Conservation (phyloP, 805 yeast species). For the Barnettozyma sp. region DNA sequence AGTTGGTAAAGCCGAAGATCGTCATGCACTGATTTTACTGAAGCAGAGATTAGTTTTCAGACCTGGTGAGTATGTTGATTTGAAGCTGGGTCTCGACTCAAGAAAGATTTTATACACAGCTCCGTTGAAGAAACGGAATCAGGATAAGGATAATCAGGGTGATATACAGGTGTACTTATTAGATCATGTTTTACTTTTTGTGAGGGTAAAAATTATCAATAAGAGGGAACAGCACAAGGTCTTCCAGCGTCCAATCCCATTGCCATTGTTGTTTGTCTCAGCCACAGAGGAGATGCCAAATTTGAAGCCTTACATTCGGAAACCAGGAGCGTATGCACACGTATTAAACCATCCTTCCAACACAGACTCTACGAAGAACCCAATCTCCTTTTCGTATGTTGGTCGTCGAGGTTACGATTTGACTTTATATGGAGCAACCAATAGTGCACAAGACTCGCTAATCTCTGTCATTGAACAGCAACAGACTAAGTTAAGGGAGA, state of each 20-base stretch:
- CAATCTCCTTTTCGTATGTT: constrained; percentile 42
- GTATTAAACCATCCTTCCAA: constrained; percentile 20
- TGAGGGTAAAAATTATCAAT: constrained; percentile 77
- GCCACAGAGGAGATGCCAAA: constrained; percentile 76
- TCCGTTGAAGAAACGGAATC: constrained; percentile 64
- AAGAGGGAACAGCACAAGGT: constrained; percentile 90
- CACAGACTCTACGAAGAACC: constrained; percentile 29
- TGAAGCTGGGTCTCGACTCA: constrained; percentile 76
- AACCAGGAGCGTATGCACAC: constrained; percentile 26
- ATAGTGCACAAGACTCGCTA: constrained; percentile 66
- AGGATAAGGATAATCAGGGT: constrained; percentile 65
- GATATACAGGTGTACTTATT: constrained; percentile 81
- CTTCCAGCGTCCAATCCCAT: constrained; percentile 79
- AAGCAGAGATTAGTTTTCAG: constrained; percentile 78
- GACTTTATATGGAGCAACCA: constrained; percentile 36
- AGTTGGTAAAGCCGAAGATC: constrained; percentile 91
- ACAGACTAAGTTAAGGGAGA: constrained; percentile 62
- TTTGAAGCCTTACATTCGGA: constrained; percentile 36
- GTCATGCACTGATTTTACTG: constrained; percentile 81
- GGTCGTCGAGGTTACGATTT: constrained; percentile 43
- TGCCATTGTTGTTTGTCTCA: constrained; percentile 67
- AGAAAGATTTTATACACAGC: constrained; percentile 77
- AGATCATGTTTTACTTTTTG: constrained; percentile 82
- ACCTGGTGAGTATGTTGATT: constrained; percentile 77
- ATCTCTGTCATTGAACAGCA: constrained; percentile 75